Base-by-base conservation (phyloP, 345 rosid genomes). In the Brassica nigra region DNA sequence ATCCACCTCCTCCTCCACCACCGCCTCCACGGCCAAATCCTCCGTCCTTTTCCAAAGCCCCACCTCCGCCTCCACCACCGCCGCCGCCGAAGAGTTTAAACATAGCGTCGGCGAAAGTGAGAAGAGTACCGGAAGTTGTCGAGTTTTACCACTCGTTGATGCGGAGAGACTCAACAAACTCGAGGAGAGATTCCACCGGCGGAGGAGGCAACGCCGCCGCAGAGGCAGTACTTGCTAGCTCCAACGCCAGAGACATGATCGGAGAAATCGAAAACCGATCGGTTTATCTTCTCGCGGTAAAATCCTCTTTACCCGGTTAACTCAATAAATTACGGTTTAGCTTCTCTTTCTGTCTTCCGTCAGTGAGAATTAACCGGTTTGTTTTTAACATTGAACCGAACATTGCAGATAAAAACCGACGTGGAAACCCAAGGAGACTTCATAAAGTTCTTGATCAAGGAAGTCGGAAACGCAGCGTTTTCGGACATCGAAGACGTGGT, bases 181-280 rank as follows among this genome's bases (percentile, higher is more conserved):
- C 96, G 33, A 80, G 92, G 82, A 83, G 92, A 66, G 99, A 95
- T 39, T 83, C 92, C 72, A 80, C 87, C 12, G 83, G 80, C 15
- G 79, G 76, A 10, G 86, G 87, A 0, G n/a, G n/a, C n/a, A 84
- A 86, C 47, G 68, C 71, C 14, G 75, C 70, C 16, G 23, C 90
- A 67, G 97, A 91, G 4, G 74, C 66, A 0, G 65, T 84, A 16
- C 84, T 88, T 16, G 87, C 88, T 20, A 77, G 84, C 42, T 83
- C 90, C 12, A 91, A 88, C 42, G 90, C 97, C 4, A 89, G 98
- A 39, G 97, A 95, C 76, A 95, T 95, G 99, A 95, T 95, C 70
- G 97, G 99, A 34, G 99, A 95, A 88, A 95, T 95, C 28, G 99
- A 95, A 88, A 95, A 93, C 84, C 90, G 99, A 73, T 95, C 99